Base-by-base conservation (phyloP, 1,139 yeast genomes). In the Chernovozyma aurita region DNA sequence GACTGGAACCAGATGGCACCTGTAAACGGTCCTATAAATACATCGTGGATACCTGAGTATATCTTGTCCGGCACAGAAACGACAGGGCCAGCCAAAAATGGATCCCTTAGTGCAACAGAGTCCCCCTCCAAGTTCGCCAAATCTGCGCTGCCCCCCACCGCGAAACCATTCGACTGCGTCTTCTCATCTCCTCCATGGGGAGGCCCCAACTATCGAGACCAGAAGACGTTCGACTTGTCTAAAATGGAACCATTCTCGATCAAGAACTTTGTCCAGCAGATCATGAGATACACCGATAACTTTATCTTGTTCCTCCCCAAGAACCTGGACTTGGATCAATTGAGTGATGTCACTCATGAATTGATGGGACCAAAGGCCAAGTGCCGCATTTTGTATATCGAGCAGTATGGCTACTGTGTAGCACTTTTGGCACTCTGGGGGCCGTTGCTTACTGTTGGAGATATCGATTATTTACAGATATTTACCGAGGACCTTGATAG, bases 161-260 rank as follows among this genome's bases (percentile, higher is more conserved):
- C 35, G 16, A 39, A 47, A n/a, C 57, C 63, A 3, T 69, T 80
- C 30, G 94, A 85, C 49, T 71, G 85, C 31, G 69, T 84, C 5
- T 90, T 87, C 59, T 73, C 81, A 18, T 86, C 96, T 4, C 97
- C 97, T 1, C 97, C 97, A 0, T 92, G 98, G 98, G 97, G 97
- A 13, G 98, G 98, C 0, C 87, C 94, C 0, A 55, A 62, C 4
- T 92, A 90, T 58, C 59, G 63, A 25, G 49, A 61, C 9, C 46
- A 52, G 3, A 64, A 63, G 1, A 48, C 54, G 0, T 85, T 77
- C 61, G 78, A 80, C 44, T 42, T 62, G 28, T 40, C 45, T 36
- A 18, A 46, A 32, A 55, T 66, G 72, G 52, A 61, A 36, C 90
- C 94, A 2, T 61, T 78, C 36, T 58, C 65, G 1, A 48, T 83